Evolutionary conservation across 306 rosid genomes (phyloP), one percentile per base, ranked within the genome.

Genomic region (Canavalia ensiformis): DNA sequence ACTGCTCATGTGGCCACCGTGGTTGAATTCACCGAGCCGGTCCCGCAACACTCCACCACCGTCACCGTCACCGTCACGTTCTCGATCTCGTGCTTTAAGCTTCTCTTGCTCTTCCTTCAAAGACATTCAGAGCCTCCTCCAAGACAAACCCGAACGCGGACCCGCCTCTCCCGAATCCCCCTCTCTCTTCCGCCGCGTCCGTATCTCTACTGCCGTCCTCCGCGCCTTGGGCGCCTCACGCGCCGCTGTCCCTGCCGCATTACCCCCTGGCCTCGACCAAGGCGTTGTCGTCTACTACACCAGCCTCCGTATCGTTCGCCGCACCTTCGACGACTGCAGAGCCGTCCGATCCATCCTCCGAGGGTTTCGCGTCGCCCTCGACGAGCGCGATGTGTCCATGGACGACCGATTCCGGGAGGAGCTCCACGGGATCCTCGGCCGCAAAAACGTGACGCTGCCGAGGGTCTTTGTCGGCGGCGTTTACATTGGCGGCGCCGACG

Each of bases 351-450:
- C 94, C 2, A 94, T 94, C 70, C 90, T 94, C 75, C 86, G 83
- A 0, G 83, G 86, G 7, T 85, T 90, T 57, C 87, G 74, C 10
- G 95, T 89, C 60, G 73, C 83, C 9, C 77, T 92, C 56, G 98
- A 94, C 90, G 95, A 92, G 76, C 92, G 98, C 37, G 98, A 94
- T 49, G 86, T 94, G 37, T 92, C 98, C 0, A 89, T 94, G 82
- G 97, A 92, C 80, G 78, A 84, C 2, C 71, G 77, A 34, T 91
- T 80, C 72, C 81, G 85, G 35, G 88, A 87, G 54, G 97, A 94
- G 81, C 87, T 94, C 44, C 87, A 86, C 76, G 84, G 30, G 50
- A 83, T 87, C 59, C 58, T 87, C 1, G 92, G 93, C 18, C 68
- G 82, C 63, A 86, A 77, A 52, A 81, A 68, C 25, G 57, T 87